These are phyloP conservation scores for Pichia terricola DNA, from an alignment of 1,139 yeast species.

Conservation along the genomic window DNA sequence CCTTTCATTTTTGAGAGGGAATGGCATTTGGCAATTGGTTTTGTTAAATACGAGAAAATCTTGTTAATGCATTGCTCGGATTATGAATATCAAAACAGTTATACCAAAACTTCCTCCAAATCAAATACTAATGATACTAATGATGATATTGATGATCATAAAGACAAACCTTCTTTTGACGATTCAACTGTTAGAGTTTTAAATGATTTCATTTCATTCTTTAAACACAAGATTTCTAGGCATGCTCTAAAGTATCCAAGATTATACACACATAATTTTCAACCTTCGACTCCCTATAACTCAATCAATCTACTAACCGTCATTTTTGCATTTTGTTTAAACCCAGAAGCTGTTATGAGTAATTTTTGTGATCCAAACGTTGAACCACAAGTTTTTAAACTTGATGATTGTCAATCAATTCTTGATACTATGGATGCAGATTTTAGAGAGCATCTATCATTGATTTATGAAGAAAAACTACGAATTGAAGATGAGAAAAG, in stretches of 20 bases:
- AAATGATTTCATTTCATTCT: slow-evolving; percentile 18
- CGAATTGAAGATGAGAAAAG: neutral
- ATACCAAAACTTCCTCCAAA: too few relatives aligned
- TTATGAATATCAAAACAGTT: neutral
- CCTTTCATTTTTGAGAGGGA: slow-evolving; percentile 23
- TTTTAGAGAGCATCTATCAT: slow-evolving; percentile 1
- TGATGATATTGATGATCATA: neutral
- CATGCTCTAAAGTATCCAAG: slow-evolving; percentile 20
- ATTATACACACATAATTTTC: slow-evolving; percentile 16
- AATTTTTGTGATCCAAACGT: slow-evolving; percentile 17
- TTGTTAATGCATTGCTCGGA: slow-evolving; percentile 23
- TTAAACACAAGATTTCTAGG: slow-evolving; percentile 20
- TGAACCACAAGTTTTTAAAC: slow-evolving; percentile 18
- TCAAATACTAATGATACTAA: neutral
- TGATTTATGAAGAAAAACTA: neutral
- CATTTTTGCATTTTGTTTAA: slow-evolving; percentile 22
- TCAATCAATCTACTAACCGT: slow-evolving; percentile 23
- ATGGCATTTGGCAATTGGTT: slow-evolving; percentile 27
- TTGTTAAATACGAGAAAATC: slow-evolving; percentile 17
- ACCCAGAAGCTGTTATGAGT: slow-evolving; percentile 12
- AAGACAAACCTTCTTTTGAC: slow-evolving; percentile 13
- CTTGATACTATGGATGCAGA: slow-evolving; percentile 14
- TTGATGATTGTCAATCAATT: slow-evolving; percentile 2
- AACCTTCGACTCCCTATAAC: slow-evolving; percentile 19
- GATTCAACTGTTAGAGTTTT: slow-evolving; percentile 15